Evolutionary conservation across 2,329 filamentous ascomycete species (phyloP), one percentile per base, ranked within the genome.

Genomic region (Ilyonectria robusta): DNA sequence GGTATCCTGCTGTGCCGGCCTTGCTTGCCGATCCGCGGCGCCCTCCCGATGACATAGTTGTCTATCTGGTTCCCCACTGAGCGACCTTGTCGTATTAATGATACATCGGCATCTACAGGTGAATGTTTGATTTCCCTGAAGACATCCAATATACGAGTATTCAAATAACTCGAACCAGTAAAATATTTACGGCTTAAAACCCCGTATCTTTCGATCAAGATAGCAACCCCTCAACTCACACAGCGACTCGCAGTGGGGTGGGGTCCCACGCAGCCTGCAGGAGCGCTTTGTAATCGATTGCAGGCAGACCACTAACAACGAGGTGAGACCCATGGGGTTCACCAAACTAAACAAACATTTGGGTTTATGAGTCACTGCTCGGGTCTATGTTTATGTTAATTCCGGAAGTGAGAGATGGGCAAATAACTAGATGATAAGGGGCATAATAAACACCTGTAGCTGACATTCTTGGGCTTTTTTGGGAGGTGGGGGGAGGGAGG

Each of bases 11-110:
- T 21, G 62, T 47, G 48, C 53, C 40, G 55, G 19, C 42, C 23
- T 59, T 40, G 29, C 31, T 29, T 57, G n/a, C 26, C 50, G 50
- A 35, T 19, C 50, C 31, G 50, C 29, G 50, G 29, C n/a, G 50
- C 48, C 48, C 29, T 51, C 23, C 17, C 17, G 42, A 57, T 47
- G 55, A 64, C 47, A 37, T 40, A 59, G 54, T 42, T 42, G 31
- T 48, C 37, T 21, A 40, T 51, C 59, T 29, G 13, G 21, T 29
- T 19, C 15, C 51, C 51, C 31, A 19, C 21, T 21, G 23, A 17
- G 17, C 23, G 44, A 7, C 23, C 26, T 50, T 6, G 6, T 4
- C 35, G 11, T 4, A n/a, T 23, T 21, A 31, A 53, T 31, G 31
- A 26, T 21, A 26, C 6, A 1, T 53, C n/a, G 50, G 50, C 50